phyloP scores from a whole-genome alignment of 2,329 filamentous ascomycete genomes.

The Pseudogymnoascus sp. region DNA sequence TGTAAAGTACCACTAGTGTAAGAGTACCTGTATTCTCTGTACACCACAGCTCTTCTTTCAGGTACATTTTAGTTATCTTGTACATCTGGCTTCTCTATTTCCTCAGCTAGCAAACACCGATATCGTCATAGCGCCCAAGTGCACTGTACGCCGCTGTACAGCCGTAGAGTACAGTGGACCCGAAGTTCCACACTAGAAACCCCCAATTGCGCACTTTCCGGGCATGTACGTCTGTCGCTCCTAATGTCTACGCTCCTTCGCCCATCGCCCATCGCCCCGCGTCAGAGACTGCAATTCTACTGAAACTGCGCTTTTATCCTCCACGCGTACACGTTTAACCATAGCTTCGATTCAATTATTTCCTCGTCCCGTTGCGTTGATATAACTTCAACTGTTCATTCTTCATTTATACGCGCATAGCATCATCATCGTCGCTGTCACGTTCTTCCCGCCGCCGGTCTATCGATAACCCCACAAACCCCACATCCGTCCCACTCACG shows the following conservation, averaged over 20 bases:
- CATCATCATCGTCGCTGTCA: conserved; percentile 3
- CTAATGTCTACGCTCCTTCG: neutral
- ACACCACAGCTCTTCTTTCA: neutral
- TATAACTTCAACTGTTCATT: neutral
- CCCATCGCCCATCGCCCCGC: neutral
- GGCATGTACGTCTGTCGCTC: neutral
- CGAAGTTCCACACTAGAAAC: neutral
- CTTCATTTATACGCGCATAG: neutral
- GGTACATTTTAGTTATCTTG: neutral
- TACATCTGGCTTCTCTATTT: neutral
- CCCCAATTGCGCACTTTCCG: neutral
- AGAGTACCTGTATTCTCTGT: neutral
- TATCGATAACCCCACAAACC: conserved; percentile 8
- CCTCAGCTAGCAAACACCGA: neutral
- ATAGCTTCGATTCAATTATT: neutral
- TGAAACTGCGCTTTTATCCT: neutral
- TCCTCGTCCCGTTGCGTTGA: neutral
- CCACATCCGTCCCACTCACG: conserved; percentile 4
- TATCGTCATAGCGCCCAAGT: conserved; percentile 1
- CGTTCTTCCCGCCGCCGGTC: conserved; percentile 4
- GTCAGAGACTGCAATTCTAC: conserved; percentile 5
- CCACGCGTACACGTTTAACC: neutral
- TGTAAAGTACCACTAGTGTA: neutral
- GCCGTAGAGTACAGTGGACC: no score
- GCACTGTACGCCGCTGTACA: no score